phyloP scores from a whole-genome alignment of 2,329 filamentous ascomycete genomes.

The Camptophora hylomeconis region DNA sequence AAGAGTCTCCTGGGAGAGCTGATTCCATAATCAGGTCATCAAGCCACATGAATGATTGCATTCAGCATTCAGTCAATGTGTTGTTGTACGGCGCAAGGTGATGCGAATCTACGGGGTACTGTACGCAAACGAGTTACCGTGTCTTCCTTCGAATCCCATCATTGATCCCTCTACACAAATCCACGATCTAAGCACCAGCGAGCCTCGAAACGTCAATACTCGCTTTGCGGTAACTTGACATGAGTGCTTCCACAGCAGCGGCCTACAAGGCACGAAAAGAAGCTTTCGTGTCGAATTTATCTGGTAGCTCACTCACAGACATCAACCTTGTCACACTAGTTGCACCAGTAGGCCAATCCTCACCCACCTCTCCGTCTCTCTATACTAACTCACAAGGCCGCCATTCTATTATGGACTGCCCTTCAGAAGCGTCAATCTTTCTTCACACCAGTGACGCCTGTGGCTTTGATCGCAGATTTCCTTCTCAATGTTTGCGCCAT shows the following conservation, averaged over 20 bases:
- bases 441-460: conserved; percentile 60
- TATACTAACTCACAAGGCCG: conserved; percentile 43
- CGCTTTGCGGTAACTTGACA: too few relatives aligned
- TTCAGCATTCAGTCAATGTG: too few relatives aligned
- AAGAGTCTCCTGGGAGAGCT: too few relatives aligned
- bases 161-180: conserved; percentile 9
- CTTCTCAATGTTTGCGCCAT: conserved; percentile 73
- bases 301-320: conserved; percentile 69
- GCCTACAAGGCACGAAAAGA: conserved; percentile 88
- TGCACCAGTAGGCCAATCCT: conserved; percentile 54
- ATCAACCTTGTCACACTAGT: conserved; percentile 78
- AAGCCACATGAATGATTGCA: too few relatives aligned
- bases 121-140: too few relatives aligned
- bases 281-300: conserved; percentile 85
- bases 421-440: conserved; percentile 73
- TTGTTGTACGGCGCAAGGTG: neutral
- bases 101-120: neutral
- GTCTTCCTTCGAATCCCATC: conserved; percentile 3
- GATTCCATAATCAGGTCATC: too few relatives aligned
- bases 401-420: conserved; percentile 75
- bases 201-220: too few relatives aligned
- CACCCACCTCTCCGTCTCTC: conserved; percentile 6
- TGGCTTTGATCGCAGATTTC: conserved; percentile 67
- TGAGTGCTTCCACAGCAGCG: too few relatives aligned
- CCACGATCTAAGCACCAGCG: conserved; percentile 13